Conservation (phyloP, 768 basidiomycete genomes). For the Phaffia tasmanica region DNA sequence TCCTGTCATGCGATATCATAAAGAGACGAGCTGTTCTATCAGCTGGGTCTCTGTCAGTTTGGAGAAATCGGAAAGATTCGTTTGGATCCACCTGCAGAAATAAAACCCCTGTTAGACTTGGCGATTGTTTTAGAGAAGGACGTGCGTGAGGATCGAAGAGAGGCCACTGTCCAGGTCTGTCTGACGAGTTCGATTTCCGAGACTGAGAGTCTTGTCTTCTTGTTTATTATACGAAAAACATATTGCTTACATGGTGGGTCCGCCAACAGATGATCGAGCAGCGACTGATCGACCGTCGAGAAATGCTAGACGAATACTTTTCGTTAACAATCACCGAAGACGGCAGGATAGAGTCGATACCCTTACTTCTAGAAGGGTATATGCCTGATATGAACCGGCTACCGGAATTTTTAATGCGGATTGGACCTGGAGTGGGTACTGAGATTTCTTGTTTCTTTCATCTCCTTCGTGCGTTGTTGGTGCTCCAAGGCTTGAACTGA, state of each 20-base stretch:
- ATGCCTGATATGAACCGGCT: conserved; percentile 83
- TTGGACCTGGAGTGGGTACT: conserved; percentile 68
- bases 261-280: conserved; percentile 27
- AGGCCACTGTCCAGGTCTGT: conserved; percentile 7
- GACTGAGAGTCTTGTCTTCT: neutral
- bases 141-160: conserved; percentile 39
- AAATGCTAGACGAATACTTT: conserved; percentile 91
- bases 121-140: conserved; percentile 63
- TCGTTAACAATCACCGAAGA: conserved; percentile 53
- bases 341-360: conserved; percentile 64
- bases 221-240: neutral
- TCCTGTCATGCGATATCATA: neutral
- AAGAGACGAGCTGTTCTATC: conserved; percentile 92
- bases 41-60: conserved; percentile 82
- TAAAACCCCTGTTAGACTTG: conserved; percentile 60
- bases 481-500: neutral
- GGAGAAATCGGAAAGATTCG: conserved; percentile 64
- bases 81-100: conserved; percentile 67
- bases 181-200: neutral
- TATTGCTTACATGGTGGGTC: neutral
- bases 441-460: neutral
- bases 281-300: conserved; percentile 42
- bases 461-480: too few relatives aligned
- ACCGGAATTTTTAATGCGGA: conserved; percentile 76
- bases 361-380: conserved; percentile 72